These are phyloP conservation scores for Epichloe amarillans DNA, from an alignment of 2,329 filamentous ascomycete genomes.

Conservation along the genomic window DNA sequence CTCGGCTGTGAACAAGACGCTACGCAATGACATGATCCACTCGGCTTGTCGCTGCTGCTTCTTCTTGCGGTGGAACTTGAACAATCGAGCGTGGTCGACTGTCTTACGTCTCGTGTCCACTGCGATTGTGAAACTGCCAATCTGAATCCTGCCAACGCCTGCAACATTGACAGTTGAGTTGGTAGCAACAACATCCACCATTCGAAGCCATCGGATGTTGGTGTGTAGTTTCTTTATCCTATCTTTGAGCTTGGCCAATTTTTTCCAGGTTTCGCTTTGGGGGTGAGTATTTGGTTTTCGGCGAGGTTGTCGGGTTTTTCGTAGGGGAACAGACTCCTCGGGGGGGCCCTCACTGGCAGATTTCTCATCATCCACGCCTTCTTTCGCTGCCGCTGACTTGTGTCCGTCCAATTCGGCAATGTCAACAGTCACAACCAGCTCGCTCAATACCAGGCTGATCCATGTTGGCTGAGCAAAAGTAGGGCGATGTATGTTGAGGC, in stretches of 20 bases:
- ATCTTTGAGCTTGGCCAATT: conserved; percentile 67
- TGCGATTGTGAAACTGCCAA: conserved; percentile 72
- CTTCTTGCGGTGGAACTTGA: conserved; percentile 49
- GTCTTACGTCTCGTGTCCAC: conserved; percentile 88
- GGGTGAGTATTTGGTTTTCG: conserved; percentile 15
- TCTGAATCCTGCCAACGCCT: conserved; percentile 71
- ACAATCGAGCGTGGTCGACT: conserved; percentile 79
- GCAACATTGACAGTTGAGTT: conserved; percentile 65
- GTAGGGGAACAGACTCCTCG: conserved; percentile 3
- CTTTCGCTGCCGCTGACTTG: conserved; percentile 21
- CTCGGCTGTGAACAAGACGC: conserved; percentile 77
- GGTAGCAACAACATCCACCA: conserved; percentile 78
- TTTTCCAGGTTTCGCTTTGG: conserved; percentile 67
- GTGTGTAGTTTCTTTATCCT: conserved; percentile 74
- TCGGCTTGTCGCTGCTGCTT: conserved; percentile 57
- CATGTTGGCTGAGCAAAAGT: conserved; percentile 97
- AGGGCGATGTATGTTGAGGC: conserved; percentile 77
- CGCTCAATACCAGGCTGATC: conserved; percentile 79
- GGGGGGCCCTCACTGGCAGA: conserved; percentile 15
- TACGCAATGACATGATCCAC: conserved; percentile 81
- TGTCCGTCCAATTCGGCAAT: conserved; percentile 48
- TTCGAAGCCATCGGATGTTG: conserved; percentile 74
- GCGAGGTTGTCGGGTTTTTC: conserved; percentile 6
- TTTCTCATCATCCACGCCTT: conserved; percentile 14
- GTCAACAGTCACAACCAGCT: conserved; percentile 75